phyloP scores from a whole-genome alignment of 2,329 filamentous ascomycete species.

The Verticillium tricorpus region DNA sequence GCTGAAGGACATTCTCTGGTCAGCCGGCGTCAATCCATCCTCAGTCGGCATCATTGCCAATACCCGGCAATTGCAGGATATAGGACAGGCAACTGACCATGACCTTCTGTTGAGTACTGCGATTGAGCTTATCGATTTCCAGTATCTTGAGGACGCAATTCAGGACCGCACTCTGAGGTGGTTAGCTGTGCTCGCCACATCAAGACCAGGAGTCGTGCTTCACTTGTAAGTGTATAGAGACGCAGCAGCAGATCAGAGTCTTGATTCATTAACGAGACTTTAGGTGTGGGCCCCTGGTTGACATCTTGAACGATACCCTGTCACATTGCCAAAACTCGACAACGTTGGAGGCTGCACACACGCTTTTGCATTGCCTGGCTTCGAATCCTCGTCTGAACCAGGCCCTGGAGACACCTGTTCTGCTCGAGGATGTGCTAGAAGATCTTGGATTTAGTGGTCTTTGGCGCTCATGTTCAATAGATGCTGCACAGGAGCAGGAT shows the following conservation, averaged over 20 bases:
- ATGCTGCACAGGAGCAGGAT: slow-evolving; percentile 43
- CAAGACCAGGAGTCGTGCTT: slow-evolving; percentile 51
- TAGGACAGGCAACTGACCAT: slow-evolving; percentile 49
- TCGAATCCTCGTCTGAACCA: slow-evolving; percentile 46
- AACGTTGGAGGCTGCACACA: slow-evolving; percentile 57
- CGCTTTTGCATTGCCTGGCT: slow-evolving; percentile 54
- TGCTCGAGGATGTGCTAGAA: slow-evolving; percentile 49
- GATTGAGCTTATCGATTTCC: slow-evolving; percentile 63
- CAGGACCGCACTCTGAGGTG: slow-evolving; percentile 56
- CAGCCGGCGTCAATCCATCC: slow-evolving; percentile 47
- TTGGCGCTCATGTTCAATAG: slow-evolving; percentile 53
- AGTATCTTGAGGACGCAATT: slow-evolving; percentile 56
- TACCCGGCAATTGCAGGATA: slow-evolving; percentile 33
- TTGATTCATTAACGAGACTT: slow-evolving; percentile 8
- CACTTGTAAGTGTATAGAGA: slow-evolving; percentile 46
- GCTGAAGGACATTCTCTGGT: slow-evolving; percentile 58
- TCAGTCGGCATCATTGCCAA: slow-evolving; percentile 34
- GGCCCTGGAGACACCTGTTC: slow-evolving; percentile 40
- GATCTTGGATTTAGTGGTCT: slow-evolving; percentile 60
- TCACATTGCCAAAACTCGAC: slow-evolving; percentile 58
- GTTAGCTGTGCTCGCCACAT: slow-evolving; percentile 52
- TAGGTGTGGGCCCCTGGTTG: slow-evolving; percentile 52
- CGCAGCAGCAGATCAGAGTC: slow-evolving; percentile 3
- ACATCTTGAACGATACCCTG: slow-evolving; percentile 57
- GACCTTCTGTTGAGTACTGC: slow-evolving; percentile 59